Conservation (phyloP, 331 rosid species). For the Dryas integrifolia region DNA sequence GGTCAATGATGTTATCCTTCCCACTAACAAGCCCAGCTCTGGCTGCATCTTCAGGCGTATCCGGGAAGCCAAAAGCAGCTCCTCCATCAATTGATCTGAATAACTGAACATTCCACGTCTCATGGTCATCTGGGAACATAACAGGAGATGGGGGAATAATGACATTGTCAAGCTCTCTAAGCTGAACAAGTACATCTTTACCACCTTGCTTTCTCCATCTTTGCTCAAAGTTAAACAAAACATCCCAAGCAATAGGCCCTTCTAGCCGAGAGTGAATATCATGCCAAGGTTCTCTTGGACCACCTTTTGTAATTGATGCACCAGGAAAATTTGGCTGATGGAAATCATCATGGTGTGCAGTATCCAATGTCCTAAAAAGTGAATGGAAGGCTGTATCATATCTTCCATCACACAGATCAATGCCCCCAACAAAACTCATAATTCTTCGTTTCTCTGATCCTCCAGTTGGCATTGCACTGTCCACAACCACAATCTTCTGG, state of each 20-base stretch:
- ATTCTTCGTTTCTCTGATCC: constrained; percentile 64
- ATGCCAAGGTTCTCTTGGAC: constrained; percentile 99
- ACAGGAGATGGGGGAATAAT: constrained; percentile 88
- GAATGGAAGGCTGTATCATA: constrained; percentile 89
- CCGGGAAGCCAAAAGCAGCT: constrained; percentile 94
- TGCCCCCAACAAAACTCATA: constrained; percentile 90
- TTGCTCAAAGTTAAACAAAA: constrained; percentile 85
- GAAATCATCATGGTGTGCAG: constrained; percentile 87
- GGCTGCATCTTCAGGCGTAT: constrained; percentile 85
- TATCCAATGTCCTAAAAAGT: constrained; percentile 81
- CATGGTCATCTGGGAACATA: constrained; percentile 69
- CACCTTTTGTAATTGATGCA: constrained; percentile 74
- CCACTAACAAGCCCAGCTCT: constrained; percentile 87
- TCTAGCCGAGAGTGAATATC: constrained; percentile 92
- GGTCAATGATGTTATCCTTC: constrained; percentile 86
- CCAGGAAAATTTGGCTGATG: constrained; percentile 89
- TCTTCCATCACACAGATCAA: constrained; percentile 94
- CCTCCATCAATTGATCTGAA: constrained; percentile 97
- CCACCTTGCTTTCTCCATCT: constrained; percentile 99
- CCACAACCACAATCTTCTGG: constrained; percentile 94
- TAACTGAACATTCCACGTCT: constrained; percentile 91
- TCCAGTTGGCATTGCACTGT: constrained; percentile 53
- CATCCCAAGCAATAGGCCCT: constrained; percentile 99
- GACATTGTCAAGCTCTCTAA: constrained; percentile 68
- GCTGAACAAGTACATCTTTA: constrained; percentile 60